Conservation (phyloP, 352 stramenopile genomes). For the Globisporangium nagaii region DNA sequence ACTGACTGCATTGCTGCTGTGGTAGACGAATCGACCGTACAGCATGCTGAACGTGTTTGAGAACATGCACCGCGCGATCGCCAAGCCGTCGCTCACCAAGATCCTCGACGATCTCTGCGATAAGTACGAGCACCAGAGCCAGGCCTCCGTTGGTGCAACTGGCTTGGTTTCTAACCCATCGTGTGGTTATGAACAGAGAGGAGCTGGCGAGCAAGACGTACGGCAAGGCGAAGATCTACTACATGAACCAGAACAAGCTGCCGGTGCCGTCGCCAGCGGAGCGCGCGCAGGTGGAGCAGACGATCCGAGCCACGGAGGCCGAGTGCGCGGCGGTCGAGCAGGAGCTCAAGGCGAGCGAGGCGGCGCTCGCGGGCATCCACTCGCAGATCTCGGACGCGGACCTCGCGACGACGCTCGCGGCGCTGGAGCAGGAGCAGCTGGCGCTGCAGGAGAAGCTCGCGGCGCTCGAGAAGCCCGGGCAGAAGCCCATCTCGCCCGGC, state of each 20-base stretch:
- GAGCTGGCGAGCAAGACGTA: constrained; percentile 72
- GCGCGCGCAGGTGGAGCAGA: constrained; percentile 32
- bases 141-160: too few species aligned
- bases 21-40: constrained; percentile 73
- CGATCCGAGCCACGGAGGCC: constrained; percentile 42
- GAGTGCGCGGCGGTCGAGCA: constrained; percentile 48
- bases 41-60: constrained; percentile 84
- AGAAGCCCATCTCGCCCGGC: constrained; percentile 43
- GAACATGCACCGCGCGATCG: constrained; percentile 71
- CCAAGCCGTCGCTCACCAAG: constrained; percentile 70
- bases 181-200: constrained; percentile 32
- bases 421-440: constrained; percentile 35
- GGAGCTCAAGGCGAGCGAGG: constrained; percentile 49
- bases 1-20: background rate
- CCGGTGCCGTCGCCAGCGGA: constrained; percentile 46
- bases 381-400: constrained; percentile 64
- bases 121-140: constrained; percentile 27
- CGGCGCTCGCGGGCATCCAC: constrained; percentile 36
- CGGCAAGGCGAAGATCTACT: constrained; percentile 82
- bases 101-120: constrained; percentile 63
- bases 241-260: constrained; percentile 71
- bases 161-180: too few species aligned
- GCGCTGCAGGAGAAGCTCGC: constrained; percentile 40
- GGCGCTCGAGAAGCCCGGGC: constrained; percentile 33
- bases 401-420: constrained; percentile 38